Evolutionary conservation across 1,284 basidiomycete species (phyloP), one percentile per base, ranked within the genome.

Genomic region (Fomitopsis betulina): DNA sequence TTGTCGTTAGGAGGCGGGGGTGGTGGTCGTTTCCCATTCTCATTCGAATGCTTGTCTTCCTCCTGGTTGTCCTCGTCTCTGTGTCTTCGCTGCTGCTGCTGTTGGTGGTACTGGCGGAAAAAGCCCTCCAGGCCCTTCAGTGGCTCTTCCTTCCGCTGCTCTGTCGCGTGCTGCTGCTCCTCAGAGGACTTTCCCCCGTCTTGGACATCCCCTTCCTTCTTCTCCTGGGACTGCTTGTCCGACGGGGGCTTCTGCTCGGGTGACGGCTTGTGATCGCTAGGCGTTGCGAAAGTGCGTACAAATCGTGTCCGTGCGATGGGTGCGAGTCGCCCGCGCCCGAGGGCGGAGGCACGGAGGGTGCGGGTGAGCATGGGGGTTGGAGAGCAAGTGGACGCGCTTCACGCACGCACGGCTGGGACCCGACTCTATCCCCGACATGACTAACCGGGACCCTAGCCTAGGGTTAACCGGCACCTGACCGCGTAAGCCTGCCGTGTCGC

Each of bases 91-190:
- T 71, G 65, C 60, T 72, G 64, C 62, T 75, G 74, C 64, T 83
- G 76, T 67, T 86, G 81, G 62, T 86, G 83, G 63, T 88, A 86
- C 58, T 85, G 85, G 70, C 87, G 82, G 75, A 92, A 92, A 69
- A 92, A 92, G 35, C 89, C 89, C 63, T 92, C 88, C 15, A 92
- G 78, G 42, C 77, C 84, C 65, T 83, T 87, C 58, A 77, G 69
- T 23, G 76, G 67, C 30, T 72, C 69, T 57, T 73, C 64, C 60
- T 65, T 65, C 55, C 45, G 45, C 45, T 65, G 60, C 25, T 67
- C 63, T n/a, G 65, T 64, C 25, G 71, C 69, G 43, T 67, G 58
- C 57, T 51, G 49, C 61, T 57, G 71, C 63, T 72, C 69, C 54
- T 72, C 71, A 45, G 69, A 67, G 37, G 71, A 66, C 60, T 78